phyloP scores from a whole-genome alignment of 345 rosid species.

The Heritiera littoralis region DNA sequence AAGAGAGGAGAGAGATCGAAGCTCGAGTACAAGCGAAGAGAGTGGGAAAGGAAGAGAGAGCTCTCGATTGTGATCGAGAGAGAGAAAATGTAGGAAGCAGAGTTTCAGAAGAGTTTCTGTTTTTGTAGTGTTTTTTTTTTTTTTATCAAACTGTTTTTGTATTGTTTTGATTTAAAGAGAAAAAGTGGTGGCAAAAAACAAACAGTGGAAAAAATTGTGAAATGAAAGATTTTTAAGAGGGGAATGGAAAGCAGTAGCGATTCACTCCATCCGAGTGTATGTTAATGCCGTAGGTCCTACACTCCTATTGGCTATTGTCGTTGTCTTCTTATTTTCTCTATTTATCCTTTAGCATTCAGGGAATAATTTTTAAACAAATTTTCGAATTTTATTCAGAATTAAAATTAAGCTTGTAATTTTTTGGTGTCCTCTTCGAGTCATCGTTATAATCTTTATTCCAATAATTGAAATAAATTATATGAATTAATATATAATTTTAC shows the following conservation, averaged over 20 bases:
- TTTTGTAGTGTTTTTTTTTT: too few relatives aligned
- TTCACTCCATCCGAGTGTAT: background rate
- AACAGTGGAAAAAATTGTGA: background rate
- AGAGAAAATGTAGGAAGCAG: background rate
- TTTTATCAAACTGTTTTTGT: too few relatives aligned
- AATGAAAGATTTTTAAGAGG: background rate
- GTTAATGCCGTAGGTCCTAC: background rate
- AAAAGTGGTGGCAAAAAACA: background rate
- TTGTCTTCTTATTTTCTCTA: background rate
- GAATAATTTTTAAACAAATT: too few relatives aligned
- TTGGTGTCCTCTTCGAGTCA: too few relatives aligned
- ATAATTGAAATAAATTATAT: too few relatives aligned
- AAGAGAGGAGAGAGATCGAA: background rate
- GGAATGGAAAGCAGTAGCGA: background rate
- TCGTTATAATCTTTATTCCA: too few relatives aligned
- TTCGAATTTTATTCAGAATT: too few relatives aligned
- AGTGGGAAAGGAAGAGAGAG: background rate
- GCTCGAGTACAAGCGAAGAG: background rate
- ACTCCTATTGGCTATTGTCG: background rate
- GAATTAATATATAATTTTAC: too few relatives aligned
- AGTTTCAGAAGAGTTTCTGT: background rate
- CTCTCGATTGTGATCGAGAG: constrained; percentile 11
- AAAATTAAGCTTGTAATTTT: too few relatives aligned
- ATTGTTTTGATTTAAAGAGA: background rate
- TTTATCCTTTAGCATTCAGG: background rate